Conservation (phyloP, 2,329 filamentous ascomycete genomes). For the Penicillium frequentans region DNA sequence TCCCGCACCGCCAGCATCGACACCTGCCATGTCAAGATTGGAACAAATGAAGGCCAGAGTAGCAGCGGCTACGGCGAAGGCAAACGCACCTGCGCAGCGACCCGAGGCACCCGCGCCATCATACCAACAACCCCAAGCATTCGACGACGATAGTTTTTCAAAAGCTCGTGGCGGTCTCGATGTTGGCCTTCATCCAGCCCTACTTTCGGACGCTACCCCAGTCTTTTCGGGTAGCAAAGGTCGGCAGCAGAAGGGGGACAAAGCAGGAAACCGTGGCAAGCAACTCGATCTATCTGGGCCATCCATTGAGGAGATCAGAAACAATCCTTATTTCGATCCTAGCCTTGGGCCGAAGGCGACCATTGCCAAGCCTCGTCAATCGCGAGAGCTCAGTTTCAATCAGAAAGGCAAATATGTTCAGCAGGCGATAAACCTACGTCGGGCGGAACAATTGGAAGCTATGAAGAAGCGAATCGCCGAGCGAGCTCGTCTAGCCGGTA, state of each 20-base stretch:
- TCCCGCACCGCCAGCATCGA: conserved; percentile 32
- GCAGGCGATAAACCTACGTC: conserved; percentile 83
- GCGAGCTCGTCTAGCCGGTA: conserved; percentile 82
- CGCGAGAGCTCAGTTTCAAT: conserved; percentile 83
- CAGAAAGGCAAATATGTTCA: conserved; percentile 96
- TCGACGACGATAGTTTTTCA: conserved; percentile 50
- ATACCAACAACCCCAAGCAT: conserved; percentile 43
- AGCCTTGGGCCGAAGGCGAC: conserved; percentile 61
- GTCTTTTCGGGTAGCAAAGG: conserved; percentile 46
- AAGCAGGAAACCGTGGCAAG: not conserved
- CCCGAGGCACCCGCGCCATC: conserved; percentile 36
- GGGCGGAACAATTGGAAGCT: conserved; percentile 83
- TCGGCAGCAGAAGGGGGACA: conserved; percentile 51
- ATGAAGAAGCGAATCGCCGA: conserved; percentile 94
- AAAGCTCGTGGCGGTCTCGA: conserved; percentile 67
- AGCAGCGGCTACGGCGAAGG: conserved; percentile 66
- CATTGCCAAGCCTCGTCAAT: conserved; percentile 62
- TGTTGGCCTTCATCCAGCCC: conserved; percentile 73
- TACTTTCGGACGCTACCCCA: conserved; percentile 54
- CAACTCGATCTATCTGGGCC: conserved; percentile 59
- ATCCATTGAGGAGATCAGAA: conserved; percentile 58
- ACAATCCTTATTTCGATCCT: conserved; percentile 83
- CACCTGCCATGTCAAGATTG: conserved; percentile 62
- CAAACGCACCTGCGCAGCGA: conserved; percentile 47
- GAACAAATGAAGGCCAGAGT: conserved; percentile 79